A percentile compares a stretch with the other conserved stretches of the same genome.
phyloP scores from a whole-genome alignment of 805 yeast species.

The Zygosaccharomyces bailii region DNA sequence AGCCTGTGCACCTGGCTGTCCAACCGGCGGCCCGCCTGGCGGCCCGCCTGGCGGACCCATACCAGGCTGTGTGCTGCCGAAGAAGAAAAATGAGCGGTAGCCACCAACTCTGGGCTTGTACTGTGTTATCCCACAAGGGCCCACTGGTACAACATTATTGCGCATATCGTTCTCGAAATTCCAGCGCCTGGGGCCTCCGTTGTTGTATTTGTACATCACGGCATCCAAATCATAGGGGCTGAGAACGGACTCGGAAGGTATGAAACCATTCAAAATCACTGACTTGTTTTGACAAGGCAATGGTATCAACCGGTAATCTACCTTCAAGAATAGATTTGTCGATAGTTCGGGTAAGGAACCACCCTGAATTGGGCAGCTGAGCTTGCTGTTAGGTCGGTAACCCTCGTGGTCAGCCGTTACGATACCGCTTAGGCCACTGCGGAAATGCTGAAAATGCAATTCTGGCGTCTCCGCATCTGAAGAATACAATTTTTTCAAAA shows the following conservation, averaged over 20 bases:
- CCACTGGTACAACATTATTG: conserved; percentile 42
- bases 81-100: conserved; percentile 42
- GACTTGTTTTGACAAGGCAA: conserved; percentile 55
- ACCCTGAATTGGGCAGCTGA: conserved; percentile 37
- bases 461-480: conserved; percentile 22
- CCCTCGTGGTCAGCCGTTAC: conserved; percentile 39
- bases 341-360: conserved; percentile 41
- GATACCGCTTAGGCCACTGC: conserved; percentile 58
- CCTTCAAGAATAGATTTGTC: conserved; percentile 40
- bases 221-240: conserved; percentile 66
- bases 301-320: conserved; percentile 53
- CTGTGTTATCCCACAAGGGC: conserved; percentile 47
- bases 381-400: conserved; percentile 31
- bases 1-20: neutral
- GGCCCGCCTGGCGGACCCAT: neutral
- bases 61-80: conserved; percentile 23
- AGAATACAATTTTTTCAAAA: conserved; percentile 33
- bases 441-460: conserved; percentile 46
- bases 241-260: conserved; percentile 57
- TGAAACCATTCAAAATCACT: conserved; percentile 77
- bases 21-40: neutral
- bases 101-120: conserved; percentile 52
- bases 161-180: conserved; percentile 37
- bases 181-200: conserved; percentile 32
- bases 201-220: conserved; percentile 47